Evolutionary conservation across 192 early-diverging fungal species (phyloP).

Genomic region (Pilobolus umbonatus): DNA sequence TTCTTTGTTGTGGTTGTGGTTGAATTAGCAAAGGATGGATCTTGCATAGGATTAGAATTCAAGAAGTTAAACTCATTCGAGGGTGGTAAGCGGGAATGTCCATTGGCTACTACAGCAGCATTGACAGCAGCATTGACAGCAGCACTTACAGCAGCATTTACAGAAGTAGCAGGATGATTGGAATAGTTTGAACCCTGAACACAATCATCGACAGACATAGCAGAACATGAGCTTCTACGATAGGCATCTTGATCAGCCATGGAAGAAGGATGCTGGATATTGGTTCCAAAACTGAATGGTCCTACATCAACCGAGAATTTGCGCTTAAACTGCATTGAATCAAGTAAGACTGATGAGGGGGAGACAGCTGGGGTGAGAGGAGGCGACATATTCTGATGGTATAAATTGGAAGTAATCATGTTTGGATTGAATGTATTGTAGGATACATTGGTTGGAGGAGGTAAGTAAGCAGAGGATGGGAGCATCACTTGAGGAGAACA

Average conservation of each 20-base stretch:
- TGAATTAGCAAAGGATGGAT: neutral
- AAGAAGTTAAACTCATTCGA: neutral
- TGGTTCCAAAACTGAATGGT: slow-evolving; percentile 25
- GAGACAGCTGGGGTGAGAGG: slow-evolving; percentile 34
- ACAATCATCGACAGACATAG: slow-evolving; percentile 19
- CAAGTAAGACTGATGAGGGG: slow-evolving; percentile 25
- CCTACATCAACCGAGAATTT: slow-evolving; percentile 34
- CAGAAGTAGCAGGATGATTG: neutral
- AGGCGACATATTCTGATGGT: slow-evolving; percentile 26
- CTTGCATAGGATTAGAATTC: neutral
- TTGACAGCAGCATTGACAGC: too few species aligned
- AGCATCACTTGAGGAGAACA: neutral
- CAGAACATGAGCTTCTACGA: slow-evolving; percentile 30
- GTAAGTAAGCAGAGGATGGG: slow-evolving; percentile 4
- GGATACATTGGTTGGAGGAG: slow-evolving; percentile 11
- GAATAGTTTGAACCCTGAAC: slow-evolving; percentile 25
- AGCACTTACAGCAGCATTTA: neutral
- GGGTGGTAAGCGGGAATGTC: neutral
- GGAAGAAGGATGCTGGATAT: slow-evolving; percentile 15
- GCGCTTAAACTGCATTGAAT: slow-evolving; percentile 29
- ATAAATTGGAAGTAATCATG: slow-evolving; percentile 1
- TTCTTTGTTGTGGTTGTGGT: slow-evolving; percentile 8
- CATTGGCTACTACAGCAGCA: neutral
- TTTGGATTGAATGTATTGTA: slow-evolving; percentile 4
- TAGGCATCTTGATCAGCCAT: slow-evolving; percentile 20